Percentiles rank a stretch among this genome's conserved stretches.
These are phyloP conservation scores for Flaveria floridana DNA, from an alignment of 140 eudicot species.

Conservation along the genomic window DNA sequence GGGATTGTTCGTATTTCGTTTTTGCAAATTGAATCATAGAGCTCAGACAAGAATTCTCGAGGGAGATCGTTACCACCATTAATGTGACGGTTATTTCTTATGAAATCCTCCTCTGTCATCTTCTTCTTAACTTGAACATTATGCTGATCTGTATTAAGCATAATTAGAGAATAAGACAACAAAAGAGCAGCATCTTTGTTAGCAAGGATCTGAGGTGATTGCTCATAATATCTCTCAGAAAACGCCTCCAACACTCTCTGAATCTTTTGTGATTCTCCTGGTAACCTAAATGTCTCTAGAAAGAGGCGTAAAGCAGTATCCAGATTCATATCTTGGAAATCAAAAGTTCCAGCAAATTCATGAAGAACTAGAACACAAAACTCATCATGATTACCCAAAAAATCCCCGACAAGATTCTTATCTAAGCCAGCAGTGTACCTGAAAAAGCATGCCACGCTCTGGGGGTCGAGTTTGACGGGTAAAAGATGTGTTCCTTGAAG, in stretches of 20 bases:
- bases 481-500: slow-evolving; percentile 88
- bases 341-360: slow-evolving; percentile 93
- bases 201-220: slow-evolving; percentile 71
- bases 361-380: slow-evolving; percentile 96
- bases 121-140: slow-evolving; percentile 91
- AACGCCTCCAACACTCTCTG: slow-evolving; percentile 94
- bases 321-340: slow-evolving; percentile 91
- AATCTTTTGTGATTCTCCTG: slow-evolving; percentile 96
- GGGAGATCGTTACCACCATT: slow-evolving; percentile 96
- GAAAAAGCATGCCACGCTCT: slow-evolving; percentile 93
- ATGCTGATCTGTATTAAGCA: slow-evolving; percentile 96
- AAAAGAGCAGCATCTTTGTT: slow-evolving; percentile 92
- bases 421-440: slow-evolving; percentile 93
- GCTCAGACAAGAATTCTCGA: slow-evolving; percentile 73
- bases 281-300: slow-evolving; percentile 85
- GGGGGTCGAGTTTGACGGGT: slow-evolving; percentile 95
- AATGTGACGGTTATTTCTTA: slow-evolving; percentile 80
- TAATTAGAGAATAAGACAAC: slow-evolving; percentile 76
- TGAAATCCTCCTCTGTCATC: slow-evolving; percentile 97
- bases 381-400: slow-evolving; percentile 92
- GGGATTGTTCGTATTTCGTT: slow-evolving; percentile 94
- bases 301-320: slow-evolving; percentile 86
- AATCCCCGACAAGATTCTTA: slow-evolving; percentile 93
- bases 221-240: slow-evolving; percentile 93
- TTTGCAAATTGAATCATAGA: slow-evolving; percentile 77